phyloP scores from a whole-genome alignment of 1,284 basidiomycete genomes.

The Trametes pubescens region DNA sequence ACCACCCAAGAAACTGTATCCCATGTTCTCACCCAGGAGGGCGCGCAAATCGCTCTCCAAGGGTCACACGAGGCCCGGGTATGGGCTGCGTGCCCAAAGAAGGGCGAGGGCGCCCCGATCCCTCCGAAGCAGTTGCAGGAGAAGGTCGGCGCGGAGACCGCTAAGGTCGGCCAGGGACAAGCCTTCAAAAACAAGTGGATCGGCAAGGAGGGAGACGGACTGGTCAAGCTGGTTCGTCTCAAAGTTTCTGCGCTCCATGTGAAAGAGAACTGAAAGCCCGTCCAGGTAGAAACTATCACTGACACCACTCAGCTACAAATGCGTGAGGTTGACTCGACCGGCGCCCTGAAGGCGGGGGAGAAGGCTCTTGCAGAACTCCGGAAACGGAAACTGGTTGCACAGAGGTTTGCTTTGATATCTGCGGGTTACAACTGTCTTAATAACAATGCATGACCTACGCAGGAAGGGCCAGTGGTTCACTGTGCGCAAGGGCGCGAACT shows the following conservation, averaged over 20 bases:
- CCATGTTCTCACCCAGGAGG: slow-evolving; percentile 83
- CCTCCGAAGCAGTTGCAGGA: slow-evolving; percentile 75
- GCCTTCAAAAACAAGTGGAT: slow-evolving; percentile 99
- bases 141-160: slow-evolving; percentile 81
- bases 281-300: slow-evolving; percentile 66
- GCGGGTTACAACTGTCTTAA: slow-evolving; percentile 73
- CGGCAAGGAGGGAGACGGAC: slow-evolving; percentile 87
- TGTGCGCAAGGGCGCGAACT: slow-evolving; percentile 86
- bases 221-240: slow-evolving; percentile 82
- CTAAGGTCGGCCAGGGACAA: slow-evolving; percentile 91
- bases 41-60: slow-evolving; percentile 75
- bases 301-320: slow-evolving; percentile 84
- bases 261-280: not conserved
- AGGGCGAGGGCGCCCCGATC: slow-evolving; percentile 74
- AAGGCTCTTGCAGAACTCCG: slow-evolving; percentile 86
- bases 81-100: slow-evolving; percentile 82
- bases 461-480: slow-evolving; percentile 94
- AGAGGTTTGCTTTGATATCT: slow-evolving; percentile 58
- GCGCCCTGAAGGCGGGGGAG: slow-evolving; percentile 76
- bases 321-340: slow-evolving; percentile 76
- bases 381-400: slow-evolving; percentile 88
- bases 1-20: slow-evolving; percentile 80
- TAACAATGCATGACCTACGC: slow-evolving; percentile 52
- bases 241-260: not conserved
- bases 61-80: slow-evolving; percentile 96